Base-by-base conservation (phyloP, 768 basidiomycete genomes). In the Tricholoma bakamatsutake region DNA sequence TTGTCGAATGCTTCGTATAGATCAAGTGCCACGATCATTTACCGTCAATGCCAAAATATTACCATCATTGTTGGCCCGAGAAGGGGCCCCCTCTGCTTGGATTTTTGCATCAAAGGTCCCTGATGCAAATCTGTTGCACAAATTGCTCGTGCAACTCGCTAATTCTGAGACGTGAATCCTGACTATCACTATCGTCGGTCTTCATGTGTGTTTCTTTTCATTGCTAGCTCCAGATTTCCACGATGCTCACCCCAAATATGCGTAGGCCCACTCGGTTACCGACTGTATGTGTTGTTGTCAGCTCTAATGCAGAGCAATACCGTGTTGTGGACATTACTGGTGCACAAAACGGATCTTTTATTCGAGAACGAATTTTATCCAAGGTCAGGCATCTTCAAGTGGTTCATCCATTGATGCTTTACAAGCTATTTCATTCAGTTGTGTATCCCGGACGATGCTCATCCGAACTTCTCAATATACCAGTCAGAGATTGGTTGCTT, bases 251-350 rank as follows among this genome's bases (percentile, higher is more conserved):
- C 24, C 12, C 2, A 8, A 13, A 27, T n/a, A 17, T 48, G 10
- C 31, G 35, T 53, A 67, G 68, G 59, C 57, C 64, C 18, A 21
- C 53, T 28, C 66, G 68, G 34, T 66, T 75, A 43, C 56, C 73
- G 3, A 65, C 71, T 42, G 73, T 76, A 17, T 76, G 76, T 52
- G 69, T 80, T 30, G 73, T 80, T 51, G 77, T 74, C 51, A 78
- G 73, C 56, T 74, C 72, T n/a, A 78, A 80, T 54, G 76, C 72
- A 21, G 76, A 80, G 65, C 74, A 78, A 55, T 80, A 80, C 61
- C 64, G 71, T 43, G 74, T 78, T 52, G 75, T 80, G 21, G 78
- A 80, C 52, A 64, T 80, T 18, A 76, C 75, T 18, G 77, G 77
- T 27, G 78, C 76, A 30, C 67, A 69, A 12, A 71, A 73, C 58